Conservation (phyloP, 2,329 filamentous ascomycete species). For the Hirsutella thompsonii region DNA sequence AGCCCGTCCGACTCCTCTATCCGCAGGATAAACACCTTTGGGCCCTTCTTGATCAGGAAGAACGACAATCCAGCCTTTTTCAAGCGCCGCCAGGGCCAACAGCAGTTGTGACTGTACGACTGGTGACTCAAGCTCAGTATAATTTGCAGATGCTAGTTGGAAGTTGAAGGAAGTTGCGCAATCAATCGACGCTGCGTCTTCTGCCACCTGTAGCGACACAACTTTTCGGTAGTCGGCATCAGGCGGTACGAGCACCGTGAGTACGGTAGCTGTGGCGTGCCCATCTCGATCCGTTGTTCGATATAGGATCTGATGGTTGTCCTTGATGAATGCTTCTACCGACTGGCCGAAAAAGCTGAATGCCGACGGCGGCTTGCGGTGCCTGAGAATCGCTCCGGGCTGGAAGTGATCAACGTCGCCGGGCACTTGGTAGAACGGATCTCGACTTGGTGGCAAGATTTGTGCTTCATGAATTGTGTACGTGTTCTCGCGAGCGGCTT, state of each 20-base stretch:
- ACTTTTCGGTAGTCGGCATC: constrained; percentile 15
- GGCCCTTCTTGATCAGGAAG: no score
- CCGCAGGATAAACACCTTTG: no score
- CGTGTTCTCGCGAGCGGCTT: no score
- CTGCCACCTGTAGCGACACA: constrained; percentile 28
- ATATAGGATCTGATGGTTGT: constrained; percentile 22
- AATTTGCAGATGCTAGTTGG: constrained; percentile 1
- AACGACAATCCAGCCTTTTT: no score
- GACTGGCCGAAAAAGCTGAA: constrained; percentile 10
- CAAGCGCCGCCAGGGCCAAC: no score
- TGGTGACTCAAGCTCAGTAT: no score
- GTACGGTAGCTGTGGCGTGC: constrained; percentile 21
- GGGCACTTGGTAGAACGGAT: constrained; percentile 12
- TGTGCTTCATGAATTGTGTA: no score
- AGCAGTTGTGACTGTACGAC: no score
- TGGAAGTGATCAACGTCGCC: constrained; percentile 3
- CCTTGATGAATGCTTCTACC: constrained; percentile 6
- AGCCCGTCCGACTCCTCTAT: no score
- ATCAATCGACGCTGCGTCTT: constrained; percentile 25
- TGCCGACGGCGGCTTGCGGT: constrained; percentile 8
- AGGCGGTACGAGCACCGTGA: constrained; percentile 24
- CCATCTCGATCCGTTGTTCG: constrained; percentile 22
- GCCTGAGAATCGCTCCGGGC: constrained; percentile 10
- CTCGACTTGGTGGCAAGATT: constrained; percentile 6
- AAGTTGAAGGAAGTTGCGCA: constrained; percentile 14